These are phyloP conservation scores for Paecilomyces dactylethromorphus DNA, from an alignment of 2,329 filamentous ascomycete species.

Conservation along the genomic window DNA sequence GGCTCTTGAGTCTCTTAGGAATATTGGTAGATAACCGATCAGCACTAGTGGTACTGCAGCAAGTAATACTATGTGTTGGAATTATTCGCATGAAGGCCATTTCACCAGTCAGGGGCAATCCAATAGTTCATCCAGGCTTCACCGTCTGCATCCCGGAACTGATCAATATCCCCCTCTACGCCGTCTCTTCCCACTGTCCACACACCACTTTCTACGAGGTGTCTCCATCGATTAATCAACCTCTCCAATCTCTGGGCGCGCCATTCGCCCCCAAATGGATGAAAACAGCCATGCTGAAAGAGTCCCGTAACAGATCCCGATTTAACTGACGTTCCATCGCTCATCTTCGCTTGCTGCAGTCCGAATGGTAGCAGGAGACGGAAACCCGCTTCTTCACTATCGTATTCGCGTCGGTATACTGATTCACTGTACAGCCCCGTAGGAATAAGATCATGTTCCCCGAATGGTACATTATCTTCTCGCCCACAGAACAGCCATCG, in stretches of 20 bases:
- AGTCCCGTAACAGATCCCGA: conserved; percentile 3
- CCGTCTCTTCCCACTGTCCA: conserved; percentile 13
- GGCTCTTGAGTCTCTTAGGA: background rate
- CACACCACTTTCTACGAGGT: conserved; percentile 10
- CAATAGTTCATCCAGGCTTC: conserved; percentile 8
- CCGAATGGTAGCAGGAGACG: conserved; percentile 2
- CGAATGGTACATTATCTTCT: background rate
- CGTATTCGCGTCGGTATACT: background rate
- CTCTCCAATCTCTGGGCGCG: conserved; percentile 11
- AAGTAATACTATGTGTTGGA: background rate
- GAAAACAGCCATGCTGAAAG: conserved; percentile 2
- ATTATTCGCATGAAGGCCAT: background rate
- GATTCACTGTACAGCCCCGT: conserved; percentile 3
- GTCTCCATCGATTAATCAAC: conserved; percentile 9
- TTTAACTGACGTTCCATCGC: conserved; percentile 1
- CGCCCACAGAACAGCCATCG: background rate
- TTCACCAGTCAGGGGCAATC: conserved; percentile 4
- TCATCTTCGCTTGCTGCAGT: background rate
- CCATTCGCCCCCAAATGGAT: conserved; percentile 7
- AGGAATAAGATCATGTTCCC: background rate
- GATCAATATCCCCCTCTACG: conserved; percentile 12
- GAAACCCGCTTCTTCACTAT: conserved; percentile 4
- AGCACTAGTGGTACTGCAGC: background rate
- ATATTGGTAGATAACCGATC: background rate
- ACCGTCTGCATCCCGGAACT: conserved; percentile 8